These are phyloP conservation scores for Apodospora peruviana DNA, from an alignment of 495 filamentous ascomycete genomes.

Conservation along the genomic window DNA sequence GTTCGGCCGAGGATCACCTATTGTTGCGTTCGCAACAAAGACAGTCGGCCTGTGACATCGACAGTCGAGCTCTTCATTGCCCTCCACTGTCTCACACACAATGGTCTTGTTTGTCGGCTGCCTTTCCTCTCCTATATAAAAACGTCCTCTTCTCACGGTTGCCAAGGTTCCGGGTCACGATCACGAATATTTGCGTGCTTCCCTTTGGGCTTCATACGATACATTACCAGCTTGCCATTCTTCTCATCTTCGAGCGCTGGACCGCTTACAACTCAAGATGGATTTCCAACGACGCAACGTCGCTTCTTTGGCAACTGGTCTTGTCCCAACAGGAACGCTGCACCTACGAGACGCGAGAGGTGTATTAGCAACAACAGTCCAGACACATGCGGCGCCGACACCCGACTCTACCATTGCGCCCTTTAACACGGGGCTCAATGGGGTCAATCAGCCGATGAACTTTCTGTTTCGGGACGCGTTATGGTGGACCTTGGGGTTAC, in stretches of 20 bases:
- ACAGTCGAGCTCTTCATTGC: too few species aligned
- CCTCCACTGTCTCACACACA: too few species aligned
- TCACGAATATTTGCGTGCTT: too few species aligned
- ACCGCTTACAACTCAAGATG: conserved; percentile 9
- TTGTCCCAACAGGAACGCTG: conserved; percentile 7
- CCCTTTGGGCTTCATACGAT: too few species aligned
- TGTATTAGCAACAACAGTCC: conserved; percentile 5
- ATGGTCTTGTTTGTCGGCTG: too few species aligned
- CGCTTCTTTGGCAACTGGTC: conserved; percentile 6
- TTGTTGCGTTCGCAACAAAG: too few species aligned
- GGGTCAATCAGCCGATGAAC: conserved; percentile 47
- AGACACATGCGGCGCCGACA: conserved; percentile 1
- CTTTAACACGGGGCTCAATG: conserved; percentile 43
- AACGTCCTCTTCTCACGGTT: too few species aligned
- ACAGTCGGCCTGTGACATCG: too few species aligned
- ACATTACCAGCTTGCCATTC: too few species aligned
- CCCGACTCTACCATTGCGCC: conserved; percentile 37
- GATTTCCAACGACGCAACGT: conserved; percentile 18
- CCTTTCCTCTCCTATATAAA: too few species aligned
- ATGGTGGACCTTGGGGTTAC: conserved; percentile 45
- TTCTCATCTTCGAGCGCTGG: neutral
- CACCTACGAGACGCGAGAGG: conserved; percentile 8
- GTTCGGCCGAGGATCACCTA: too few species aligned
- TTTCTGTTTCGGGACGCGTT: conserved; percentile 40
- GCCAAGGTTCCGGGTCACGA: too few species aligned